Percentiles rank a stretch among this genome's conserved stretches.
These are phyloP conservation scores for Neurospora sp. DNA, from an alignment of 495 filamentous ascomycete genomes.

Conservation along the genomic window DNA sequence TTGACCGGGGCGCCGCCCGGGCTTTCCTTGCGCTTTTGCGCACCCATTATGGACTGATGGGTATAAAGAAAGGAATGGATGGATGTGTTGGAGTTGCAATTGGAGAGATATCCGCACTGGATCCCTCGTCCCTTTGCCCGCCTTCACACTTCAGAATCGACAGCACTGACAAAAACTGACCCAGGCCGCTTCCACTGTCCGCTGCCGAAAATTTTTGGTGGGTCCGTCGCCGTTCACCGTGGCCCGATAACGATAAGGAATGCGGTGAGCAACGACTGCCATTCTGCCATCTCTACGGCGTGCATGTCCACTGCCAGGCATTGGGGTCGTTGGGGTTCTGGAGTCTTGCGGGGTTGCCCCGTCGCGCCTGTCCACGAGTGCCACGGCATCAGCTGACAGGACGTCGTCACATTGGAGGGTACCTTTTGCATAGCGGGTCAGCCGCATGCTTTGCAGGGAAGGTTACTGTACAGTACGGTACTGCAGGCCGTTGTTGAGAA, in stretches of 20 bases:
- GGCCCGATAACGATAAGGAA: slow-evolving; percentile 23
- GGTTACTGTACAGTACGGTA: background rate
- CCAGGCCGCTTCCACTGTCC: slow-evolving; percentile 3
- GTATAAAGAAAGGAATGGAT: background rate
- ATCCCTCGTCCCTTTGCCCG: slow-evolving; percentile 7
- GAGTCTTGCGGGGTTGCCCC: background rate
- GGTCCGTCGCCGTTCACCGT: slow-evolving; percentile 4
- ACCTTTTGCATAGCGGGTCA: background rate
- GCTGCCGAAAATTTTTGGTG: slow-evolving; percentile 20
- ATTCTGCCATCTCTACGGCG: background rate
- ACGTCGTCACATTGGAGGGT: background rate
- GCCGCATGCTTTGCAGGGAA: background rate
- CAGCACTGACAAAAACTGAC: slow-evolving; percentile 5
- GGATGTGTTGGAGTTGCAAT: slow-evolving; percentile 8
- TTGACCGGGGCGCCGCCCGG: slow-evolving; percentile 28
- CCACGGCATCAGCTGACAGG: background rate
- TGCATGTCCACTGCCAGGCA: background rate
- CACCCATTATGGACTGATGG: slow-evolving; percentile 23
- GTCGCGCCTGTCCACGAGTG: background rate
- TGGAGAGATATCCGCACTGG: slow-evolving; percentile 7
- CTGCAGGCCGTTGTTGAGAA: background rate
- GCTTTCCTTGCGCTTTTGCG: slow-evolving; percentile 38
- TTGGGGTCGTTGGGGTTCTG: background rate
- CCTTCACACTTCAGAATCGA: slow-evolving; percentile 7
- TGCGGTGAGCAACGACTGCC: slow-evolving; percentile 9